Evolutionary conservation across 768 basidiomycete genomes (phyloP).

Genomic region (Termitomyces sp.): DNA sequence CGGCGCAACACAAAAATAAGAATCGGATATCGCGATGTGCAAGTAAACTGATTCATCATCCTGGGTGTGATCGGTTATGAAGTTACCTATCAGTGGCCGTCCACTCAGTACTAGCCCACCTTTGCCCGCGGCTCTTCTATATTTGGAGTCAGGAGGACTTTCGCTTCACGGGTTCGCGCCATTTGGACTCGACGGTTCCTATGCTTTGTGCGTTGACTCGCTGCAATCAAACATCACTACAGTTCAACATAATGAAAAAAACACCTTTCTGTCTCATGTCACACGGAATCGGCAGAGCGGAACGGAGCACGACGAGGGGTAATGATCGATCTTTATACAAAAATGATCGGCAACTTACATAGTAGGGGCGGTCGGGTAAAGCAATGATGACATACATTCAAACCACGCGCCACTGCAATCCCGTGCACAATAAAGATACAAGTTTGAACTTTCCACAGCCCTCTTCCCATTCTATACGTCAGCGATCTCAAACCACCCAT

Average conservation of each 20-base stretch:
- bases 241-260: neutral
- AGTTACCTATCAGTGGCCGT: neutral
- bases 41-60: neutral
- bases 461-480: neutral
- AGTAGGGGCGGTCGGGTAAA: neutral
- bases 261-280: neutral
- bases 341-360: too few relatives aligned
- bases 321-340: too few relatives aligned
- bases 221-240: neutral
- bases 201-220: neutral
- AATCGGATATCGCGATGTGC: neutral
- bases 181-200: neutral
- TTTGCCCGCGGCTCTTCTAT: neutral
- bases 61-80: neutral
- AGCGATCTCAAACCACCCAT: neutral
- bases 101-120: neutral
- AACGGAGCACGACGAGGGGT: neutral
- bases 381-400: constrained; percentile 2
- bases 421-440: constrained; percentile 1
- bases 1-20: neutral
- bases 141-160: too few relatives aligned
- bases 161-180: too few relatives aligned
- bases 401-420: constrained; percentile 4
- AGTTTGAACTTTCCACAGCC: neutral
- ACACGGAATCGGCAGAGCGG: neutral